Percentiles rank a stretch among this genome's conserved stretches.
Evolutionary conservation across 805 yeast genomes (phyloP).

Genomic region (Jamesozyma hellenica): DNA sequence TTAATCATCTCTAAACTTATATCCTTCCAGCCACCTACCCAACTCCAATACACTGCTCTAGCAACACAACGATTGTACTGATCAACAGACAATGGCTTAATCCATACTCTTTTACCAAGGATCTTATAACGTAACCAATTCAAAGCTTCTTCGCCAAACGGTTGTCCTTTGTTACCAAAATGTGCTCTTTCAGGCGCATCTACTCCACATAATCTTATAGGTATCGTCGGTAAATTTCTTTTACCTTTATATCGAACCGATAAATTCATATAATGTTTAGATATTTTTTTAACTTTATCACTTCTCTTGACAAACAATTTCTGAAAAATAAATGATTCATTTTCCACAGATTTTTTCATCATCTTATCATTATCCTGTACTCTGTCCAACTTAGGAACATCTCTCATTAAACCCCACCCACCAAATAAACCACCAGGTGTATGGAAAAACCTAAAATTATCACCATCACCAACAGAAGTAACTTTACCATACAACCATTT

Average conservation of each 20-base stretch:
- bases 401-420: constrained; percentile 92
- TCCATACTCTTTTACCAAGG: constrained; percentile 55
- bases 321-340: background rate
- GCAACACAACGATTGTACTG: constrained; percentile 87
- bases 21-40: constrained; percentile 62
- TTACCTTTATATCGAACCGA: constrained; percentile 22
- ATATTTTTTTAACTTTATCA: constrained; percentile 2
- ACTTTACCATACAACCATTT: constrained; percentile 58
- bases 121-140: constrained; percentile 61
- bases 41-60: constrained; percentile 46
- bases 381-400: constrained; percentile 42
- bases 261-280: constrained; percentile 20
- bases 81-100: constrained; percentile 73
- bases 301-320: background rate
- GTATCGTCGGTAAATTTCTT: constrained; percentile 43
- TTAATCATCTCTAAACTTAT: constrained; percentile 81
- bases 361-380: too few relatives aligned
- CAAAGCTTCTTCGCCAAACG: constrained; percentile 74
- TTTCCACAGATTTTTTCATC: background rate
- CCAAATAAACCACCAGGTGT: constrained; percentile 81
- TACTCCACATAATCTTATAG: constrained; percentile 78
- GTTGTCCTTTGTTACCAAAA: constrained; percentile 90
- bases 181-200: constrained; percentile 97
- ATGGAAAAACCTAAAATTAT: constrained; percentile 85
- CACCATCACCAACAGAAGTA: constrained; percentile 91